Percentiles rank a stretch among this genome's conserved stretches.
Conservation (phyloP, 2,329 filamentous ascomycete species). For the Penicillium digitatum region DNA sequence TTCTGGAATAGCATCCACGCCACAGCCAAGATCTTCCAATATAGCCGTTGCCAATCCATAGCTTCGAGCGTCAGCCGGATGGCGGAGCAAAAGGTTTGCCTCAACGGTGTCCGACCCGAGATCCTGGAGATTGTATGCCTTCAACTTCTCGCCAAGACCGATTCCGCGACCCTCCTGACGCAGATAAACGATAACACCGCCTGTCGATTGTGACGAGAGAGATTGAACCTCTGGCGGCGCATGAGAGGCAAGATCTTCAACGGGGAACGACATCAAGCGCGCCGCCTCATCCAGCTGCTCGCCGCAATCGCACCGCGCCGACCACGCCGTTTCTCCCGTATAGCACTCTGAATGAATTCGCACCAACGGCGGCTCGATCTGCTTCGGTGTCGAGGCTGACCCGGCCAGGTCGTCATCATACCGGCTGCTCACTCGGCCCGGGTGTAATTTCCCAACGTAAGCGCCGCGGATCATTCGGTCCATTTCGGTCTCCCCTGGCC, state of each 20-base stretch:
- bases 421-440: constrained; percentile 74
- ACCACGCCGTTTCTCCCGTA: constrained; percentile 98
- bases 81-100: constrained; percentile 82
- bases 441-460: constrained; percentile 82
- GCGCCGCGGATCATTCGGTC: constrained; percentile 86
- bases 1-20: constrained; percentile 56
- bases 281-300: constrained; percentile 97
- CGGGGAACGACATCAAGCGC: constrained; percentile 75
- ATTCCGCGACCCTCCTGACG: constrained; percentile 95
- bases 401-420: constrained; percentile 45
- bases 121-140: constrained; percentile 97
- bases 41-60: constrained; percentile 97
- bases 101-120: constrained; percentile 96
- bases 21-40: constrained; percentile 75
- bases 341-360: constrained; percentile 98
- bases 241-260: constrained; percentile 31
- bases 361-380: constrained; percentile 63
- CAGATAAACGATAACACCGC: constrained; percentile 91
- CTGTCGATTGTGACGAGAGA: constrained; percentile 53
- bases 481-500: constrained; percentile 49
- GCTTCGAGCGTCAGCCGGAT: constrained; percentile 89
- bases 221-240: constrained; percentile 26
- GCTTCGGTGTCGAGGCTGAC: constrained; percentile 17
- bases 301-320: constrained; percentile 92
- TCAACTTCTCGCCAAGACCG: constrained; percentile 89